Base-by-base conservation (phyloP, 2,329 filamentous ascomycete genomes). In the Stagonosporopsis chrysanthemi region DNA sequence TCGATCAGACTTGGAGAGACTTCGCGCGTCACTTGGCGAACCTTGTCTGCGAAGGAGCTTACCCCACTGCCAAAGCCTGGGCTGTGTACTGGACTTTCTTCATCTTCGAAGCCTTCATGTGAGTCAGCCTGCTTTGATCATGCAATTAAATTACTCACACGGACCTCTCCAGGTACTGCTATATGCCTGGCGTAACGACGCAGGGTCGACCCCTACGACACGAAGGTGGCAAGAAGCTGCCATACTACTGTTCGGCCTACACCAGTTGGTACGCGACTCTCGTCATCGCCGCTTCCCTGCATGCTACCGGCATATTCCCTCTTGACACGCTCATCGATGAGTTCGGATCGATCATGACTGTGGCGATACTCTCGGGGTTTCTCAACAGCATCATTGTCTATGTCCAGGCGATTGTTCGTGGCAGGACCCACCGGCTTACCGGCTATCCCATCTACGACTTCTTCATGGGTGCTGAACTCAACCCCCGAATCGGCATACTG, bases 251-350 rank as follows among this genome's bases (percentile, higher is more conserved):
- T 84, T 96, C 92, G 41, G 94, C 87, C 62, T 88, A 93, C 65
- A 85, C 82, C 78, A 93, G 90, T 63, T 91, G 96, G 77, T 98
- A 96, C 79, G 84, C 88, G 42, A 97, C 91, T 63, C 90, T 97
- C 65, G 80, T 82, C 5, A 77, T 91, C 36, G 86, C 88, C 28
- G 81, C 84, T 15, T 78, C 73, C 7, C 84, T 97, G 52, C 94
- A 99, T 79, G 86, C 90, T 71, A 89, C 88, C 15, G 91, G 92
- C 26, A 65, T 92, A 57, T 97, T 97, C 84, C 90, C 88, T 61
- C 83, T 98, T 46, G 94, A 97, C 80, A 96, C 88, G 41, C 85
- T 97, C 70, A 88, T 98, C 64, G 94, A 98, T 74, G 91, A 98
- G 77, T 98, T 98, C 63, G 95, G 94, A 1, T 89, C 93, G 26